Conservation (phyloP, 2,329 filamentous ascomycete species). For the Colletotrichum sp. region DNA sequence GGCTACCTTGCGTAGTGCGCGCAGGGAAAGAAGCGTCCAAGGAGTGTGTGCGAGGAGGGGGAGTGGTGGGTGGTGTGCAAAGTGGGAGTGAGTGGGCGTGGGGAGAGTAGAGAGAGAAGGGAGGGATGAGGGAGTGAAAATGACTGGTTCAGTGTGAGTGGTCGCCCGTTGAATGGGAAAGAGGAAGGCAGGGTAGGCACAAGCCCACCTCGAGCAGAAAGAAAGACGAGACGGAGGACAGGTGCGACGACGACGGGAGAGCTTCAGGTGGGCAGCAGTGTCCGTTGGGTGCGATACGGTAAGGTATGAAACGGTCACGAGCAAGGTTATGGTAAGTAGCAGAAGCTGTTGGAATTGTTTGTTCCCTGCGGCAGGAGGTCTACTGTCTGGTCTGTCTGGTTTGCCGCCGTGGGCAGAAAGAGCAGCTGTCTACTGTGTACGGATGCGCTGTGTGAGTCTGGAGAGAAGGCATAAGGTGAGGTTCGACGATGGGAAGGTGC, state of each 20-base stretch:
- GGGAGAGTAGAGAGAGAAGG: not conserved
- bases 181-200: not conserved
- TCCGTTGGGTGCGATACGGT: not conserved
- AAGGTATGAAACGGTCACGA: not conserved
- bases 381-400: not conserved
- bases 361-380: not conserved
- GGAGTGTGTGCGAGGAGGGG: not conserved
- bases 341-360: not conserved
- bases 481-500: slow-evolving; percentile 1
- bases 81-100: not conserved
- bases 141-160: slow-evolving; percentile 3
- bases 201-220: not conserved
- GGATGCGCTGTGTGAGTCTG: not conserved
- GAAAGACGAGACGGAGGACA: not conserved
- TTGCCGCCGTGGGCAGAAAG: not conserved
- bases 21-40: not conserved
- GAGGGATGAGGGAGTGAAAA: not conserved
- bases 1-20: not conserved
- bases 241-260: not conserved
- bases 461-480: not conserved
- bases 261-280: not conserved
- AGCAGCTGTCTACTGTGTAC: not conserved
- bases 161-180: not conserved
- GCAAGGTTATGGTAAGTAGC: not conserved
- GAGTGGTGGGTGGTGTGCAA: not conserved